Percentiles rank a stretch among this genome's conserved stretches.
phyloP scores from a whole-genome alignment of 345 rosid genomes.

The Salix koriyanagi region DNA sequence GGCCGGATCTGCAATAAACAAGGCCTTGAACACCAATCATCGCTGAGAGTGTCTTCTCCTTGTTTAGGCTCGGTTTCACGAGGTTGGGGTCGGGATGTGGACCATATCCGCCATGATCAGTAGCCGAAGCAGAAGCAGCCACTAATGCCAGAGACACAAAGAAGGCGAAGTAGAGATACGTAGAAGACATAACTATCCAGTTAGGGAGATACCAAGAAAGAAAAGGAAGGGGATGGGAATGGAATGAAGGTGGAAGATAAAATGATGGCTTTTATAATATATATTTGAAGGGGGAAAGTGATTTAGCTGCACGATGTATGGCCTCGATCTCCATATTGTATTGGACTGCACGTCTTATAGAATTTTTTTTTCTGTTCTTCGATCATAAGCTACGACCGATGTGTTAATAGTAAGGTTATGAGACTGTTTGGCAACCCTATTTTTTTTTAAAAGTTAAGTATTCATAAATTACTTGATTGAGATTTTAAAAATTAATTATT shows the following conservation, averaged over 20 bases:
- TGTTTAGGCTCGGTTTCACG: slow-evolving; percentile 17
- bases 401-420: too few relatives aligned
- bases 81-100: not conserved
- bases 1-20: slow-evolving; percentile 48
- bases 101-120: not conserved
- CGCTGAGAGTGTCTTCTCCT: slow-evolving; percentile 35
- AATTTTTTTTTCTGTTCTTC: too few relatives aligned
- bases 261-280: not conserved
- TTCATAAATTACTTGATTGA: too few relatives aligned
- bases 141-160: not conserved
- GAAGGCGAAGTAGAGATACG: not conserved
- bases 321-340: too few relatives aligned
- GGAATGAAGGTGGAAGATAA: not conserved
- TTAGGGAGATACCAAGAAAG: too few relatives aligned
- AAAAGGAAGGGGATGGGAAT: not conserved
- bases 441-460: too few relatives aligned
- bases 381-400: too few relatives aligned
- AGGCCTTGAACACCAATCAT: slow-evolving; percentile 54
- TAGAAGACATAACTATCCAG: not conserved
- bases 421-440: too few relatives aligned
- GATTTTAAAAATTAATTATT: too few relatives aligned
- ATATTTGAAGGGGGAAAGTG: not conserved
- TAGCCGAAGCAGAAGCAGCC: slow-evolving; percentile 1
- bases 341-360: too few relatives aligned
- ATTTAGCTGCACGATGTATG: not conserved